Conservation (phyloP, 2,329 filamentous ascomycete species). For the Claviceps maximensis region DNA sequence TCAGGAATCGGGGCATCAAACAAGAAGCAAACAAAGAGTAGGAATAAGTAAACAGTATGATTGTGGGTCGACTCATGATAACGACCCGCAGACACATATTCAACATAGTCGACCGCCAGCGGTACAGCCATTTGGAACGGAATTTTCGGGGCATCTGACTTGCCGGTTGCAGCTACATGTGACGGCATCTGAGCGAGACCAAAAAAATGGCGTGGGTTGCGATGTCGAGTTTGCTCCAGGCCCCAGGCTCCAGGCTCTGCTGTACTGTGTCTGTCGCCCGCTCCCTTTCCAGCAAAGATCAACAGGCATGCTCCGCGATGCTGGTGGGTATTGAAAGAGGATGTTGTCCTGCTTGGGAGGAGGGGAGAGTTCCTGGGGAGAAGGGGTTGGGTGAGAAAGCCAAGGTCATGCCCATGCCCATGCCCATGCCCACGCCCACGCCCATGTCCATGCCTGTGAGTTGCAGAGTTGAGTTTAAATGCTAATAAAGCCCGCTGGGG, state of each 20-base stretch:
- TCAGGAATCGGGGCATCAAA: not conserved
- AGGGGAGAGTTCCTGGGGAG: too few species aligned
- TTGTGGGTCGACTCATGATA: conserved; percentile 1
- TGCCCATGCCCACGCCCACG: not conserved
- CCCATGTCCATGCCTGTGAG: not conserved
- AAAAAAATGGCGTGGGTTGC: not conserved
- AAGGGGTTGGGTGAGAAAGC: not conserved
- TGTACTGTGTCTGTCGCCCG: not conserved
- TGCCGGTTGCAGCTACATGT: not conserved
- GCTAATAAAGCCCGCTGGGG: not conserved
- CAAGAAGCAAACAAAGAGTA: not conserved
- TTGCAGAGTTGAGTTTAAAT: not conserved
- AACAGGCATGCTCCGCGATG: not conserved
- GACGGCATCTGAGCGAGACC: not conserved
- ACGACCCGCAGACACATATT: conserved; percentile 3
- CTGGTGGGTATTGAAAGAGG: not conserved
- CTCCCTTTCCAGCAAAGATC: not conserved
- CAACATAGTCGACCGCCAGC: not conserved
- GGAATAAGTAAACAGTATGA: not conserved
- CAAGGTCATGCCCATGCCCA: not conserved
- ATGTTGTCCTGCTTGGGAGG: not conserved
- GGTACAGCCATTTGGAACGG: not conserved
- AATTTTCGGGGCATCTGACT: not conserved
- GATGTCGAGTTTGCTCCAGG: not conserved
- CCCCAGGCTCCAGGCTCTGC: too few species aligned